Evolutionary conservation across 2,329 filamentous ascomycete genomes (phyloP), one percentile per base, ranked within the genome.

Genomic region (Phialemonium atrogriseum): DNA sequence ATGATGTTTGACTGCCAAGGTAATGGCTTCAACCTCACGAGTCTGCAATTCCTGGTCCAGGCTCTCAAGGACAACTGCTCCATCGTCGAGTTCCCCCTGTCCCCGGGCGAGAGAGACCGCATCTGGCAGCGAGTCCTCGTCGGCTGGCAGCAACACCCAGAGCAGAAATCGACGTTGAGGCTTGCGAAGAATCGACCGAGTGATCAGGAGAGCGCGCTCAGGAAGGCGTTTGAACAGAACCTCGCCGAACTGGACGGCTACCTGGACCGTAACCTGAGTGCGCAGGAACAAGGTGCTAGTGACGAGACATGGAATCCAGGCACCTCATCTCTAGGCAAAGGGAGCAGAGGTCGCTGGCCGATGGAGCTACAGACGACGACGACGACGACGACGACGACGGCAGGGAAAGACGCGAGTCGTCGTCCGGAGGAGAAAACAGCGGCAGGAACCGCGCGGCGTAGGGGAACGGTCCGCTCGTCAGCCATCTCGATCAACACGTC

Each of bases 11-110:
- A 76, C 45, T 70, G 68, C 41, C 64, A 68, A 24, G 62, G 65
- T 40, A 75, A 74, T 38, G 64, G 64, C 32, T 68, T 74, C 42
- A 72, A 68, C 39, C 52, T 70, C 21, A 68, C 67, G 14, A 66
- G 65, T 39, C 55, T 68, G 32, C 56, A 59, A 19, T 66, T 66
- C 45, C 47, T 71, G 16, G 56, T 64, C 13, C 59, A 58, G 38
- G 60, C 60, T 30, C 47, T 70, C 17, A 54, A 56, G 33, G 45
- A 53, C 19, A 69, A 66, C 43, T 47, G 40, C 6, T 58, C 55
- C 9, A 58, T 70, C n/a, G 48, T 60, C 22, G 55, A 60, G 24
- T 67, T 66, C 29, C 61, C 63, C 1, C 43, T 56, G 9, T 30
- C 45, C 4, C 14, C 24, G 6, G 39, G 39, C 5, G 52, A 58